Conservation (phyloP, 805 yeast species). For the Hemisphaericaspora nanyangensis region DNA sequence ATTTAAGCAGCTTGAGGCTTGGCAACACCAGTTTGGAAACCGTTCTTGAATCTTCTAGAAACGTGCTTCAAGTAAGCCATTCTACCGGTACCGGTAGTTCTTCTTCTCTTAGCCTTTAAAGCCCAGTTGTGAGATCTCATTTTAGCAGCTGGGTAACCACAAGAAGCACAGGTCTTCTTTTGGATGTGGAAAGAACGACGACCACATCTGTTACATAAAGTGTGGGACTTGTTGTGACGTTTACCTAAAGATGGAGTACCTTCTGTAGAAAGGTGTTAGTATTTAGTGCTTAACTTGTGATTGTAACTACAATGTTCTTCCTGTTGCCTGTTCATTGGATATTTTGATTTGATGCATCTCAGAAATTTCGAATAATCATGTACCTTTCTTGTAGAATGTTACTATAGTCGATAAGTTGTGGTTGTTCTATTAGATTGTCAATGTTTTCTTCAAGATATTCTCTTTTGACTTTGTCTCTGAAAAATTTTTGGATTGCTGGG, state of each 20-base stretch:
- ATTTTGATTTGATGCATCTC: no score
- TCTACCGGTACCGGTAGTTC: constrained; percentile 99
- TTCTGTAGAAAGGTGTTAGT: constrained; percentile 45
- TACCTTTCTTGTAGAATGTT: not conserved
- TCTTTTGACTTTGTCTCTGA: no score
- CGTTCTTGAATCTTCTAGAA: constrained; percentile 97
- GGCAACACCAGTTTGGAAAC: constrained; percentile 88
- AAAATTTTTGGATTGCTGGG: no score
- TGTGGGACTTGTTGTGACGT: constrained; percentile 99
- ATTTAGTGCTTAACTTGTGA: constrained; percentile 1
- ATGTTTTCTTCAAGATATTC: no score
- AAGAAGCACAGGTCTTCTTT: constrained; percentile 97
- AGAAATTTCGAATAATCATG: no score
- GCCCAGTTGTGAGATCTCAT: constrained; percentile 99
- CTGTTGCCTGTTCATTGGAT: not conserved
- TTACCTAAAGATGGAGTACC: constrained; percentile 99
- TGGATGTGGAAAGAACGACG: constrained; percentile 98
- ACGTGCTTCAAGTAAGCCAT: constrained; percentile 97
- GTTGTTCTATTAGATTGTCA: no score
- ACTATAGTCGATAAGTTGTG: no score
- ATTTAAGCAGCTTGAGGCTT: constrained; percentile 62
- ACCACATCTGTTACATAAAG: constrained; percentile 99
- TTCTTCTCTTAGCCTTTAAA: constrained; percentile 98
- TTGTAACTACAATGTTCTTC: not conserved
- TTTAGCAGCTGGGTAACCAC: constrained; percentile 99